Conservation (phyloP, 345 rosid species). For the Lumnitzera littorea region DNA sequence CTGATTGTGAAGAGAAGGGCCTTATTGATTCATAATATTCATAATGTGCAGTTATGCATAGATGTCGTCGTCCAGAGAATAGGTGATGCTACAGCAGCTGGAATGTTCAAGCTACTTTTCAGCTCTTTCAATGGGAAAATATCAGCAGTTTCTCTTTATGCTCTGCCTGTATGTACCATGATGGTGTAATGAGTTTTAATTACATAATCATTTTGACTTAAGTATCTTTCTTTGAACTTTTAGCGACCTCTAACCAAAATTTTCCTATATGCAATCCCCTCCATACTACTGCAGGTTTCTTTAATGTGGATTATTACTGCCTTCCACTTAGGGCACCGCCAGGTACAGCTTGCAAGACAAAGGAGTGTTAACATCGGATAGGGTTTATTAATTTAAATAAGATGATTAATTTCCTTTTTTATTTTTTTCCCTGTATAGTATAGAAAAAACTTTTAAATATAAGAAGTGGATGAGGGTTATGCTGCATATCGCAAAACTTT, state of each 20-base stretch:
- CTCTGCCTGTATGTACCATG: conserved; percentile 57
- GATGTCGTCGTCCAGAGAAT: conserved; percentile 90
- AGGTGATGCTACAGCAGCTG: conserved; percentile 94
- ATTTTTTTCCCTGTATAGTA: too few relatives aligned
- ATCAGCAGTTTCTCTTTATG: conserved; percentile 63
- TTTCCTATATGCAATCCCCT: neutral
- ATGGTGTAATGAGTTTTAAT: neutral
- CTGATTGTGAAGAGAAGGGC: neutral
- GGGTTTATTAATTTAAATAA: neutral
- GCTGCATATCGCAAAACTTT: too few relatives aligned
- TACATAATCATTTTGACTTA: too few relatives aligned
- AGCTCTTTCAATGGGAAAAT: conserved; percentile 54
- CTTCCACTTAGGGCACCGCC: conserved; percentile 62
- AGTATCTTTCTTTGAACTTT: neutral
- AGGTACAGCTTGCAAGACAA: conserved; percentile 56
- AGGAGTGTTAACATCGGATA: conserved; percentile 12
- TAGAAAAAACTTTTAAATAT: too few relatives aligned
- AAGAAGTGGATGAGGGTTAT: too few relatives aligned
- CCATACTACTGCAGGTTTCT: conserved; percentile 41
- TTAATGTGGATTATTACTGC: conserved; percentile 69
- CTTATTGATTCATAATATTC: neutral
- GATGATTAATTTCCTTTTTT: too few relatives aligned
- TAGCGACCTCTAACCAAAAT: too few relatives aligned
- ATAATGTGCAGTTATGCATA: conserved; percentile 56
- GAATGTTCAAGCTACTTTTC: conserved; percentile 69